These are phyloP conservation scores for Cenococcum geophilum DNA, from an alignment of 495 filamentous ascomycete species.

Conservation along the genomic window DNA sequence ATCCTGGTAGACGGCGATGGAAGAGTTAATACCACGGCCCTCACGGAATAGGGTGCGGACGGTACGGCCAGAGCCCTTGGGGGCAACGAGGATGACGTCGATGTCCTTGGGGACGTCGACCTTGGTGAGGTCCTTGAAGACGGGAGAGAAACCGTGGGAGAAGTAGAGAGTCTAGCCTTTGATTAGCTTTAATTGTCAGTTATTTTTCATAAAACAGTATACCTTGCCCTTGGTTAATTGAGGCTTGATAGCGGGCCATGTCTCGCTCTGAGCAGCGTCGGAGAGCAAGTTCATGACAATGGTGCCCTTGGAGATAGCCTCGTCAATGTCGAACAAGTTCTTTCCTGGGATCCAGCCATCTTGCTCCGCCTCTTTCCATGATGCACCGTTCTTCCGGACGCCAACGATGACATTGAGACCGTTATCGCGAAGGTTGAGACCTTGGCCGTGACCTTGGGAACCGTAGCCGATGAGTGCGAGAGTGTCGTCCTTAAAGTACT, in stretches of 20 bases:
- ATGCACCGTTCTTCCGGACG: constrained; percentile 95
- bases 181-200: neutral
- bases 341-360: constrained; percentile 97
- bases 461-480: constrained; percentile 98
- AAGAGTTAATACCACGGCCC: constrained; percentile 99
- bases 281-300: constrained; percentile 98
- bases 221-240: constrained; percentile 97
- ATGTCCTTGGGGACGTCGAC: constrained; percentile 92
- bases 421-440: constrained; percentile 98
- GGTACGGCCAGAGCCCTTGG: constrained; percentile 97
- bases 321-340: constrained; percentile 95
- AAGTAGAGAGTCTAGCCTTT: constrained; percentile 84
- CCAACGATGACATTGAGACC: constrained; percentile 97
- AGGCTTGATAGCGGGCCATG: constrained; percentile 96
- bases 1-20: constrained; percentile 96
- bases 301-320: constrained; percentile 88
- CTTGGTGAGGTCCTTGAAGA: constrained; percentile 99
- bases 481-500: constrained; percentile 99
- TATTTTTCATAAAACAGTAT: constrained; percentile 19
- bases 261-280: constrained; percentile 96
- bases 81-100: constrained; percentile 97
- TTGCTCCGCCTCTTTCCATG: constrained; percentile 94
- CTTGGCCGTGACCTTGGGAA: constrained; percentile 97
- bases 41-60: constrained; percentile 96
- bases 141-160: constrained; percentile 99